Evolutionary conservation across 176 grass and related monocot genomes (phyloP), one percentile per base, ranked within the genome.

Genomic region (Pontederia crassipes): DNA sequence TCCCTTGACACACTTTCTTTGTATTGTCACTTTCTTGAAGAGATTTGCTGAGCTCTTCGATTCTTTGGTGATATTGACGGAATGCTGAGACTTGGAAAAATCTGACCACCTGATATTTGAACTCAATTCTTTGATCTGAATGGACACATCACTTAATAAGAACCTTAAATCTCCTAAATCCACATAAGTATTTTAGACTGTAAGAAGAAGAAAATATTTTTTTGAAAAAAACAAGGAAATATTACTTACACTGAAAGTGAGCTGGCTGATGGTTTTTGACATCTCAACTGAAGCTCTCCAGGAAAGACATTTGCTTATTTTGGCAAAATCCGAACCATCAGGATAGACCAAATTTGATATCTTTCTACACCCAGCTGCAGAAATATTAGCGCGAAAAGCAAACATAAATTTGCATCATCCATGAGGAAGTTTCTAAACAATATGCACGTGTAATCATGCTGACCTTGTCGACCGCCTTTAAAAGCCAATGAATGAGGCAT

Each of bases 11-110:
- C 20, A 67, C 68, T 93, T 98, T 75, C 85, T 83, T 24, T 88
- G 87, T 59, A 98, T 73, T 81, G 89, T 86, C 67, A 98, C 94
- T 82, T 93, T 92, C 79, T 83, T 98, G 80, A 98, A 98, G 67
- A 88, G 74, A 61, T 71, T 88, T 67, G 71, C 69, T 74, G 82
- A 67, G 81, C 78, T 92, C 72, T 93, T 83, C 48, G 82, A 68
- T 89, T 98, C 94, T 71, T 88, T 98, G 57, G 79, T 83, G 61
- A 83, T 66, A 57, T 72, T 74, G 35, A 76, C 71, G 77, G 79
- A 77, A 71, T 64, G 88, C 57, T 82, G 74, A 77, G 81, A 66
- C 24, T 69, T 69, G 17, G 70, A 78, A 74, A 98, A 82, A 32
- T 92, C 94, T 72, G 77, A 57, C 94, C 94, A 98, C 59, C 80